A percentile compares a stretch with the other conserved stretches of the same genome.
These are phyloP conservation scores for Colletotrichum musae DNA, from an alignment of 2,329 filamentous ascomycete genomes.

Conservation along the genomic window DNA sequence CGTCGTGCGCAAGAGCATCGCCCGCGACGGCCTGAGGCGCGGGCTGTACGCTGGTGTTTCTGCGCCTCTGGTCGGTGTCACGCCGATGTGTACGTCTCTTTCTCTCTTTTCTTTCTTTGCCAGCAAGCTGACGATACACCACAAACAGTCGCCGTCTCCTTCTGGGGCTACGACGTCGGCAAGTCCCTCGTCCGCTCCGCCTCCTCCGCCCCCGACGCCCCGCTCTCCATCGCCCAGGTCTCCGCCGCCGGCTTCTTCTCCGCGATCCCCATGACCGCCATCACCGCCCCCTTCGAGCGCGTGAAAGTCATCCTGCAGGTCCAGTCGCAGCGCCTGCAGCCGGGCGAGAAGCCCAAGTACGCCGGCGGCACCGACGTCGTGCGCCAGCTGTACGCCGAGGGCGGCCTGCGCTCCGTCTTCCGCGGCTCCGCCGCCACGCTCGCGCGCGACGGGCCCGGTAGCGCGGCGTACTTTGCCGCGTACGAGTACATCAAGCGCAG, in stretches of 20 bases:
- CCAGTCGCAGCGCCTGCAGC: constrained; percentile 91
- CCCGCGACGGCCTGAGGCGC: constrained; percentile 83
- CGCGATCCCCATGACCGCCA: constrained; percentile 95
- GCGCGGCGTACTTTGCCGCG: constrained; percentile 95
- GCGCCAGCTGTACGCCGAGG: constrained; percentile 91
- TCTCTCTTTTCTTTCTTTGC: not conserved
- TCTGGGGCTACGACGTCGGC: constrained; percentile 95
- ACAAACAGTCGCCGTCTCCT: constrained; percentile 72
- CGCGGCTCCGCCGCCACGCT: constrained; percentile 91
- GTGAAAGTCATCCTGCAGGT: constrained; percentile 99
- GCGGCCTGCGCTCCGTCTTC: constrained; percentile 92
- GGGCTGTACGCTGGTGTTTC: constrained; percentile 98
- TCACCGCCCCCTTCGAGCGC: constrained; percentile 99
- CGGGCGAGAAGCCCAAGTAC: constrained; percentile 95
- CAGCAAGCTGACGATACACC: constrained; percentile 13
- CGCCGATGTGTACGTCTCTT: constrained; percentile 91
- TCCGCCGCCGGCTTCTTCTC: constrained; percentile 97
- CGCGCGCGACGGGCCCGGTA: constrained; percentile 92
- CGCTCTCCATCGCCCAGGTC: constrained; percentile 87
- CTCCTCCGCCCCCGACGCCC: constrained; percentile 74
- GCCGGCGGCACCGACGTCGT: constrained; percentile 90
- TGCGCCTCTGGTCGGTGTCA: constrained; percentile 94
- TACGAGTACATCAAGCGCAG: constrained; percentile 96
- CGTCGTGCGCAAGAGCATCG: constrained; percentile 90
- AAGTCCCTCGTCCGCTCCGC: constrained; percentile 85